phyloP scores from a whole-genome alignment of 345 rosid genomes.

The Citrus inodora region DNA sequence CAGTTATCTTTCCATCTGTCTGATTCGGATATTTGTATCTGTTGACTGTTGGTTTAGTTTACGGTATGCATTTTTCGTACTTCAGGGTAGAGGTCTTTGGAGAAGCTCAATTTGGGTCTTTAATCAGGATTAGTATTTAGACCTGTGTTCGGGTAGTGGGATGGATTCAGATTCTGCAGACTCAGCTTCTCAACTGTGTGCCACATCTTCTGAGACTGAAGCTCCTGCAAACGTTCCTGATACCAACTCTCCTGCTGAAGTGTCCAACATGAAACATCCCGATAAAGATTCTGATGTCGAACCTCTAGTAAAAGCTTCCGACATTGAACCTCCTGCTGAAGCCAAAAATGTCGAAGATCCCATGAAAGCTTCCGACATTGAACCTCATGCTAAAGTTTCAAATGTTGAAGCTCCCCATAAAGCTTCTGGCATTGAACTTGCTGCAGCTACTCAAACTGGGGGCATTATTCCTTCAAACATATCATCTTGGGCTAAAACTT shows the following conservation, averaged over 20 bases:
- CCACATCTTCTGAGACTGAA: background rate
- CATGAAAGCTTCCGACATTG: background rate
- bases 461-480: conserved; percentile 38
- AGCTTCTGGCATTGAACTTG: conserved; percentile 24
- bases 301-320: conserved; percentile 10
- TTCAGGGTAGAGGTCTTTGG: background rate
- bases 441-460: conserved; percentile 24
- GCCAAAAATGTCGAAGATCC: background rate
- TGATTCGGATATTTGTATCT: background rate
- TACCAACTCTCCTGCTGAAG: conserved; percentile 3
- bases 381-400: conserved; percentile 1
- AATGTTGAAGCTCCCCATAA: conserved; percentile 18
- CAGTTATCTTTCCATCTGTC: background rate
- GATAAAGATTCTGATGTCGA: conserved; percentile 16
- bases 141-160: background rate
- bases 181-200: conserved; percentile 27
- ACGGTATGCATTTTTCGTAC: background rate
- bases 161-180: conserved; percentile 50
- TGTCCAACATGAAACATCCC: conserved; percentile 4
- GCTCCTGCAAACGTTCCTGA: background rate
- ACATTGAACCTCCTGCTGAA: conserved; percentile 13
- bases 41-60: background rate
- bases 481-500: conserved; percentile 72
- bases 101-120: background rate
- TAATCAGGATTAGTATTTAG: background rate